Evolutionary conservation across 2,329 filamentous ascomycete genomes (phyloP), one percentile per base, ranked within the genome.

Genomic region (Aspergillus ochraceoroseus): DNA sequence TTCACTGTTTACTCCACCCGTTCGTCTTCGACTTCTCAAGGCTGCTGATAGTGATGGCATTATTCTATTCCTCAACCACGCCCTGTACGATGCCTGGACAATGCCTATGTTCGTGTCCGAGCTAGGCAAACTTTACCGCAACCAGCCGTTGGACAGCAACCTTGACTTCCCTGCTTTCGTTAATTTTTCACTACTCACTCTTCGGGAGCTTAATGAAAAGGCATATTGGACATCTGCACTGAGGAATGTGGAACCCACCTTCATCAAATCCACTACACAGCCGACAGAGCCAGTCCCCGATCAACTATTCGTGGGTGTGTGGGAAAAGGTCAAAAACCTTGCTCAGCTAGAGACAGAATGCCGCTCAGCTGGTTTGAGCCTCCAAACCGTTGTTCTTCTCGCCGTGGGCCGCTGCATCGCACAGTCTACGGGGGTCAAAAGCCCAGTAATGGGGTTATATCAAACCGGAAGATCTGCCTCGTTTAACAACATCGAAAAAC

Each of bases 61-160:
- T 4, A 32, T 60, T 6, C 19, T 66, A 7, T 51, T 57, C 19
- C 50, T 66, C 18, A 59, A 65, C 27, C 63, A 66, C 34, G 58
- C 62, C 11, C 51, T 55, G 5, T 66, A 65, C 38, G 63, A 66
- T 28, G 62, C 62, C 2, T 64, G 59, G 54, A 58, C 61, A 1
- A 62, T 66, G 51, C 52, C 52, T 1, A 55, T 55, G 29, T 48
- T 65, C 5, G 41, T 63, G 7, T 40, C 53, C 8, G 61, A 65
- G 22, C 55, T 66, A 2, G 41, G 38, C 7, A 44, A 47, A 1
- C 44, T 64, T 7, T 65, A 65, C 32, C 31, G 44, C 6, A 37
- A 32, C 9, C 31, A 47, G 6, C 3, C 26, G 2, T 22, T 46
- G 8, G 42, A 41, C 11, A 37, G 50, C 5, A 48, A 43, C 18